Evolutionary conservation across 2,329 filamentous ascomycete genomes (phyloP), one percentile per base, ranked within the genome.

Genomic region (Camptophora hylomeconis): DNA sequence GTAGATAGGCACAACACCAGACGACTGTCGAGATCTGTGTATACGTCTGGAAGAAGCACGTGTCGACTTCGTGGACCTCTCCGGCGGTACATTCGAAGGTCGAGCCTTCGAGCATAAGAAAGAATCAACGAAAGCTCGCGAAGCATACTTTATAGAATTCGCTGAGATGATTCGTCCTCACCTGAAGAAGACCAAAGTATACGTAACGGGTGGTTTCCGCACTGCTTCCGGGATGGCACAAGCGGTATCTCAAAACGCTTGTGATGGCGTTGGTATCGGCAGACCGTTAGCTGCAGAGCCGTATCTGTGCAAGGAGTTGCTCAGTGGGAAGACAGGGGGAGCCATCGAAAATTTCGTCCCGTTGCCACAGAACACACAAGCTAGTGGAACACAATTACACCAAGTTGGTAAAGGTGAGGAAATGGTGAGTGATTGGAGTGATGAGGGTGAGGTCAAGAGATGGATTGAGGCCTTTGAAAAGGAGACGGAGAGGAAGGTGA

Each of bases 71-170:
- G 41, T 42, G 23, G 39, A 44, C 24, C 19, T 44, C 19, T 29
- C 27, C 8, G 39, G 41, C 12, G 41, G 41, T 11, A 44, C 41
- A 10, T 44, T 38, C 21, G 39, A 44, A 28, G 35, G 26, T 2
- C 20, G 31, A 4, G 40, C 38, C 1, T 42, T 42, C 18, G 31
- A 39, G 21, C 38, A 42, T 30, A 40, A 41, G 23, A 39, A 38
- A 24, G 28, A 41, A 19, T 35, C 31, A 23, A 42, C 40, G 17
- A 31, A 26, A 12, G 30, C 28, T 22, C 26, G 40, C 5, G 40
- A 42, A 26, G 38, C 38, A 5, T 42, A 39, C 26, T 41, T 42
- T 20, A 39, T 42, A 16, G 40, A 42, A 22, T 41, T 42, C 20
- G 40, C 40, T 9, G 40, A 42, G 21, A 35, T 35, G 36, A 38